A percentile compares a stretch with the other conserved stretches of the same genome.
Conservation (phyloP, 176 grass and related monocot species). For the Carex parvula region DNA sequence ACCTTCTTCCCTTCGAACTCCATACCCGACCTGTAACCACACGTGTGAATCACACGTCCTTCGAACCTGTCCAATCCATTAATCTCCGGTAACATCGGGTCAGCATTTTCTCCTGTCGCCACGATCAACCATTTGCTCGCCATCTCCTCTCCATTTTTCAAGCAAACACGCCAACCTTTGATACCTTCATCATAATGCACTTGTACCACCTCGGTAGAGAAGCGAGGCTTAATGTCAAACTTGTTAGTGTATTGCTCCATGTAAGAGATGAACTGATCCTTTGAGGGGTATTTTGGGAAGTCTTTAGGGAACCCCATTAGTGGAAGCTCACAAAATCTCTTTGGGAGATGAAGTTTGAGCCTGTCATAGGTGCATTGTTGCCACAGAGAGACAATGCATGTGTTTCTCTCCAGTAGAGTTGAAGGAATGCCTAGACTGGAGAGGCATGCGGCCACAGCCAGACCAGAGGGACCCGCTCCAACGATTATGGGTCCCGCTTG, state of each 20-base stretch:
- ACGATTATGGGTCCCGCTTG: slow-evolving; percentile 60
- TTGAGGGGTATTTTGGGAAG: slow-evolving; percentile 72
- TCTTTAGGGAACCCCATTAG: slow-evolving; percentile 57
- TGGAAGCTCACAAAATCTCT: slow-evolving; percentile 90
- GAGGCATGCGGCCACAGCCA: slow-evolving; percentile 74
- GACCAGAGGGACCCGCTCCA: slow-evolving; percentile 83
- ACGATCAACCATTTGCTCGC: slow-evolving; percentile 68
- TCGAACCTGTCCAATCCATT: slow-evolving; percentile 39
- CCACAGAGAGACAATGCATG: slow-evolving; percentile 86
- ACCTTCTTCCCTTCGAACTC: slow-evolving; percentile 67
- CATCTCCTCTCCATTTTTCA: slow-evolving; percentile 36
- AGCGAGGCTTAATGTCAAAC: slow-evolving; percentile 51
- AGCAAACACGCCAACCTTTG: slow-evolving; percentile 53
- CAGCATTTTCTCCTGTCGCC: slow-evolving; percentile 92
- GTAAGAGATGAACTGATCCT: slow-evolving; percentile 85
- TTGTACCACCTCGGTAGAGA: slow-evolving; percentile 50
- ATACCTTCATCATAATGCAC: slow-evolving; percentile 45
- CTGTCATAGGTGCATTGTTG: slow-evolving; percentile 85
- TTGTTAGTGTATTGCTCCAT: slow-evolving; percentile 59
- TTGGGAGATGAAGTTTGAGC: slow-evolving; percentile 89
- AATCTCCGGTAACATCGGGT: slow-evolving; percentile 48
- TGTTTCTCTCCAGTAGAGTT: slow-evolving; percentile 64
- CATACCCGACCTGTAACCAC: slow-evolving; percentile 77
- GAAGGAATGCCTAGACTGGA: slow-evolving; percentile 59
- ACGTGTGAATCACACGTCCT: slow-evolving; percentile 54